Percentiles rank a stretch among this genome's conserved stretches.
Conservation (phyloP, 2,329 filamentous ascomycete species). For the Ophiostoma angusticollis region DNA sequence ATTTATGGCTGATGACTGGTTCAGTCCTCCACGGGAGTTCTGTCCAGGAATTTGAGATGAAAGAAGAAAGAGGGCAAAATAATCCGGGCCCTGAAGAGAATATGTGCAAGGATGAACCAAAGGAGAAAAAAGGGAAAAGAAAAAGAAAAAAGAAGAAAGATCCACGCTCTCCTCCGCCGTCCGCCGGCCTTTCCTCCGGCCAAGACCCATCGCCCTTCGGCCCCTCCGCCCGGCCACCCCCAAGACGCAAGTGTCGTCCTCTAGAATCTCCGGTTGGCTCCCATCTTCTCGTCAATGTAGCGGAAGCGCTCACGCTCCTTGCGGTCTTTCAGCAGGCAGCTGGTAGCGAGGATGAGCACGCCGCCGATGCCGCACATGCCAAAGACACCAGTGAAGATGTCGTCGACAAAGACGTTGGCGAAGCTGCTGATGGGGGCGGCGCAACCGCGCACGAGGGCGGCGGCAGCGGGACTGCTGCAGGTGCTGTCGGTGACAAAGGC, state of each 20-base stretch:
- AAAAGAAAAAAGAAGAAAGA: background rate
- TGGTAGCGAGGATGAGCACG: conserved; percentile 55
- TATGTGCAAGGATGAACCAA: background rate
- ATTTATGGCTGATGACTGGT: background rate
- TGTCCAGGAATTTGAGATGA: background rate
- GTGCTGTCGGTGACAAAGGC: conserved; percentile 56
- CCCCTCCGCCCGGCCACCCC: background rate
- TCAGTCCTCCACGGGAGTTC: conserved; percentile 1
- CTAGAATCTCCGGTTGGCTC: conserved; percentile 37
- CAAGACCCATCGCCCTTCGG: no score
- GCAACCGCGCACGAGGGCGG: conserved; percentile 58
- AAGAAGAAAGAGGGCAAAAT: background rate
- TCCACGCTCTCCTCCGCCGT: no score
- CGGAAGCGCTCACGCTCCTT: conserved; percentile 68
- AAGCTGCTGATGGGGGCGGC: conserved; percentile 54
- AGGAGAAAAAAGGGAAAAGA: background rate
- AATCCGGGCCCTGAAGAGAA: conserved; percentile 4
- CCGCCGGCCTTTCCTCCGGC: no score
- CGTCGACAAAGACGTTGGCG: conserved; percentile 58
- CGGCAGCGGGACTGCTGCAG: conserved; percentile 58
- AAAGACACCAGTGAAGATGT: conserved; percentile 68
- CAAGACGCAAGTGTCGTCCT: background rate
- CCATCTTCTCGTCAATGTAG: conserved; percentile 69
- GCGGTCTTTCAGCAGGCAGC: conserved; percentile 67
- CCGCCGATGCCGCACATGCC: conserved; percentile 64